These are phyloP conservation scores for Centrapalus pauciflorus DNA, from an alignment of 129 eudicot genomes.

Conservation along the genomic window DNA sequence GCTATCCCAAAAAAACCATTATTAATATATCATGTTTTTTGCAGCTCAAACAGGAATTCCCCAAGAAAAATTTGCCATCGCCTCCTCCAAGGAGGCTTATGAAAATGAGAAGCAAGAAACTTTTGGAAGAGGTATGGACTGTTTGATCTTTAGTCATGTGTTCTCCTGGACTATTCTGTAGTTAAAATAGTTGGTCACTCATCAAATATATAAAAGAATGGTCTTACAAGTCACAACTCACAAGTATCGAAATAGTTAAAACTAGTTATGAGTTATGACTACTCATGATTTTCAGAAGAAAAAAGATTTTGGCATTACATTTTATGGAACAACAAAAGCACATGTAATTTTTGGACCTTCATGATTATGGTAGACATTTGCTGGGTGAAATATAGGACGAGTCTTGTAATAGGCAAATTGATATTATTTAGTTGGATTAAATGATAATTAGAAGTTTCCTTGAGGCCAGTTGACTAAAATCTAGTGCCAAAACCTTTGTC, in stretches of 20 bases:
- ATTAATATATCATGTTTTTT: conserved; percentile 17
- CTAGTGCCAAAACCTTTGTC: background rate
- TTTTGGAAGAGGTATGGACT: conserved; percentile 60
- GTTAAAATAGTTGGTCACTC: background rate
- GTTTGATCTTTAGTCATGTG: background rate
- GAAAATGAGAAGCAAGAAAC: conserved; percentile 40
- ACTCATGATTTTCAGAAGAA: background rate
- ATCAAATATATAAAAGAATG: background rate
- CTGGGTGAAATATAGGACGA: background rate
- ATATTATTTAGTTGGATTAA: background rate
- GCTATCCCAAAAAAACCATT: background rate
- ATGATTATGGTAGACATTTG: background rate
- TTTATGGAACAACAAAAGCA: background rate
- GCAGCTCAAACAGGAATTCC: conserved; percentile 64
- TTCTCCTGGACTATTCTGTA: background rate
- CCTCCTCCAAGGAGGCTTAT: conserved; percentile 69
- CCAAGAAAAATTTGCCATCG: conserved; percentile 53
- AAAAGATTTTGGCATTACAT: background rate
- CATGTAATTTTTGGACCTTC: background rate
- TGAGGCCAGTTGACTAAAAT: background rate
- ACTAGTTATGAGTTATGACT: background rate
- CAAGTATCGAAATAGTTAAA: background rate
- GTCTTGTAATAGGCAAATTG: background rate
- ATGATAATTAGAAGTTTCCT: background rate
- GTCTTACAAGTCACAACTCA: too few relatives aligned